These are phyloP conservation scores for Oryza meridionalis DNA, from an alignment of 176 grass and related monocot species.

Conservation along the genomic window DNA sequence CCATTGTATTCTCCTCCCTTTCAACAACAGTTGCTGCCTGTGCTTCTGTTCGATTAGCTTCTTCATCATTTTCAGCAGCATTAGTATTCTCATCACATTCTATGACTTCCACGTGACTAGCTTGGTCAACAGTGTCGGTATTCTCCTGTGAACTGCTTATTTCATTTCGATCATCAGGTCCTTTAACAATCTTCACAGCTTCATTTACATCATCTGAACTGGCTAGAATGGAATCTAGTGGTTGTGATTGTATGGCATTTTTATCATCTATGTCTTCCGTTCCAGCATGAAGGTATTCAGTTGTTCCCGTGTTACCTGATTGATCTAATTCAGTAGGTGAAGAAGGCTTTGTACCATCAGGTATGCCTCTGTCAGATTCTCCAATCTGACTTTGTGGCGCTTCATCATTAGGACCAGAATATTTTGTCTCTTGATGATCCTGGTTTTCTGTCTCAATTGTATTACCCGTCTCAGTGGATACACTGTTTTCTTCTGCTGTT, in stretches of 20 bases:
- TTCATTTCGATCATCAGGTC: constrained; percentile 43
- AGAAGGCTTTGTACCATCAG: constrained; percentile 34
- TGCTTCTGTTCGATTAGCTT: constrained; percentile 43
- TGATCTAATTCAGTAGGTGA: constrained; percentile 54
- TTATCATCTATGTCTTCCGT: constrained; percentile 45
- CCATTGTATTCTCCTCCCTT: constrained; percentile 39
- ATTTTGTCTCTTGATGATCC: constrained; percentile 35
- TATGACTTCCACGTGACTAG: constrained; percentile 43
- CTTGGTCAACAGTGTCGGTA: constrained; percentile 38
- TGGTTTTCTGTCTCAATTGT: constrained; percentile 36
- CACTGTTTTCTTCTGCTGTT: constrained; percentile 38
- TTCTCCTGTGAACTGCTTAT: constrained; percentile 44
- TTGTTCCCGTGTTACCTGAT: constrained; percentile 36
- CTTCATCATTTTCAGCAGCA: constrained; percentile 40
- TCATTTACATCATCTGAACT: constrained; percentile 38
- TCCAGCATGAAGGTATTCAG: constrained; percentile 37
- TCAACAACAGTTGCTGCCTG: constrained; percentile 11
- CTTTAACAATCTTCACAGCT: constrained; percentile 34
- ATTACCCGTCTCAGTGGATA: constrained; percentile 27
- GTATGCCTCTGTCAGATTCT: constrained; percentile 30
- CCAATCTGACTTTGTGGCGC: constrained; percentile 28
- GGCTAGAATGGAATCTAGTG: constrained; percentile 23
- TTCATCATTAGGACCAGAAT: constrained; percentile 30
- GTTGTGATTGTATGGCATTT: neutral
- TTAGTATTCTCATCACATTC: constrained; percentile 38